Evolutionary conservation across 768 basidiomycete genomes (phyloP).

Genomic region (Russula sp.): DNA sequence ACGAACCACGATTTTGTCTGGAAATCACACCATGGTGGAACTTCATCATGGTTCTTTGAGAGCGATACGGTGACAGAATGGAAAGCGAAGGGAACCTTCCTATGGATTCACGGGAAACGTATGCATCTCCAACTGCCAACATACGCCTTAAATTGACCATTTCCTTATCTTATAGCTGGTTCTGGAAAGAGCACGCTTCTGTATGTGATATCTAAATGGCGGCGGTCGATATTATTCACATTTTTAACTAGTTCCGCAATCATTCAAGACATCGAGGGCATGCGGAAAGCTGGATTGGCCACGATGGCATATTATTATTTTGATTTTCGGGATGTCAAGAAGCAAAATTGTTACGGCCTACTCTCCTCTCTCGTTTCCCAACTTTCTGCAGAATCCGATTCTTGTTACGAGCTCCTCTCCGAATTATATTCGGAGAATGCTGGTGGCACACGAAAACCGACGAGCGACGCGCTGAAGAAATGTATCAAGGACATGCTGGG

Average conservation of each 20-base stretch:
- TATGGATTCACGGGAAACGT: constrained; percentile 9
- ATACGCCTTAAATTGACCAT: background rate
- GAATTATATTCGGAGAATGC: background rate
- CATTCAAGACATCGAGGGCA: background rate
- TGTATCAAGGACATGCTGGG: constrained; percentile 3
- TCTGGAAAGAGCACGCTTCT: constrained; percentile 6
- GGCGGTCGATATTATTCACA: background rate
- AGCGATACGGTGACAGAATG: background rate
- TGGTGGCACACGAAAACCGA: background rate
- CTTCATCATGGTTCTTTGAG: background rate
- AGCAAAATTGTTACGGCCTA: background rate
- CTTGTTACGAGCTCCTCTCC: background rate
- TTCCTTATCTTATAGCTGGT: background rate
- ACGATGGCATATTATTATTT: constrained; percentile 7
- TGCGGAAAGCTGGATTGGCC: background rate
- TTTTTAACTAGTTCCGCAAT: background rate
- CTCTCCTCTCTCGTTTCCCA: constrained; percentile 5
- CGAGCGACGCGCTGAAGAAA: background rate
- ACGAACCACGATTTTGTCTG: background rate
- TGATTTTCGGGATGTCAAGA: constrained; percentile 4
- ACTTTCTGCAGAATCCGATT: background rate
- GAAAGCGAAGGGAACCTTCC: background rate
- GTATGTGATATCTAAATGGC: background rate
- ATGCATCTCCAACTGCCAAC: background rate
- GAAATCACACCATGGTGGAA: background rate